Conservation (phyloP, 1,284 basidiomycete genomes). For the Naganishia sp. region DNA sequence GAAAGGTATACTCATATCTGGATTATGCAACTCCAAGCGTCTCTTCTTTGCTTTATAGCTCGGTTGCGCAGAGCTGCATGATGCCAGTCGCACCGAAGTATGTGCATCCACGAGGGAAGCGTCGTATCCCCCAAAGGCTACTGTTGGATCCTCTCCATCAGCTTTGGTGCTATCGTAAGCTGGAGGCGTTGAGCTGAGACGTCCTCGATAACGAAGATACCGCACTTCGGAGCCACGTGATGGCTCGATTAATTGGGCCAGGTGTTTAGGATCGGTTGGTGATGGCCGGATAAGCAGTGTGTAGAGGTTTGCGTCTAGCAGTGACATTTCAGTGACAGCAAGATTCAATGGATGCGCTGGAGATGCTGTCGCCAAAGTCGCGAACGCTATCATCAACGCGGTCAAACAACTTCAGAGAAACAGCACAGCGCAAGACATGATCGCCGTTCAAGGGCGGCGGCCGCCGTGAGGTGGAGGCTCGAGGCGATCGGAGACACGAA, state of each 20-base stretch:
- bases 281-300: conserved; percentile 32
- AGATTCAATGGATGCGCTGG: neutral
- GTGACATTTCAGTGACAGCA: conserved; percentile 12
- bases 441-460: neutral
- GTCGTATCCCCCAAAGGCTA: conserved; percentile 23
- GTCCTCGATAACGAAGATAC: conserved; percentile 27
- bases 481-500: neutral
- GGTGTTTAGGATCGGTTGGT: conserved; percentile 15
- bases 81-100: conserved; percentile 46
- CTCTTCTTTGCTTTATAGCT: conserved; percentile 44
- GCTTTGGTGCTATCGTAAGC: neutral
- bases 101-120: conserved; percentile 41
- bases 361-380: neutral
- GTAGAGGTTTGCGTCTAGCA: conserved; percentile 34
- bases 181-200: neutral
- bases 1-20: conserved; percentile 48
- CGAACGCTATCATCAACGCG: no score
- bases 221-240: conserved; percentile 29
- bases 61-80: conserved; percentile 38
- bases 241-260: conserved; percentile 31
- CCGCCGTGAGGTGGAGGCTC: neutral
- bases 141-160: conserved; percentile 5
- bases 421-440: conserved; percentile 7
- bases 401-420: neutral
- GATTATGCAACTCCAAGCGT: conserved; percentile 49